Evolutionary conservation across 306 rosid species (phyloP), one percentile per base, ranked within the genome.

Genomic region (Pachyrhizus erosus): DNA sequence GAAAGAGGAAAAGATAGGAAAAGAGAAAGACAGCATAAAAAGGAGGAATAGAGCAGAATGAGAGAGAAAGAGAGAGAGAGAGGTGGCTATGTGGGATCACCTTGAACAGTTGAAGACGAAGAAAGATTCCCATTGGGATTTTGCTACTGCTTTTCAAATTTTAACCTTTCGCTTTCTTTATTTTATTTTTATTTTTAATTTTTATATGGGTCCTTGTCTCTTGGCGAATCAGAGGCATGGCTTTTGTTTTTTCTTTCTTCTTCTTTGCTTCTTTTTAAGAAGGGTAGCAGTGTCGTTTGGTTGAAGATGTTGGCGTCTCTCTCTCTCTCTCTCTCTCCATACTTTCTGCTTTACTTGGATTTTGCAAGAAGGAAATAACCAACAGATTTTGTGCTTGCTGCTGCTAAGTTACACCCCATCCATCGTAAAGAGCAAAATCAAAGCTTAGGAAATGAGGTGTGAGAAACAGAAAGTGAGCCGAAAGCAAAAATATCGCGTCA

Each of bases 121-220:
- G 82, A 75, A 89, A 93, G 97, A 92, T 92, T 94, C 96, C 91
- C 90, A 80, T 87, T 87, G 82, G 70, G 88, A 84, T 88, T 92
- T 92, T 80, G 88, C 65, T 71, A 4, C 37, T 68, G 79, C 87
- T 84, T 88, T 75, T 79, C 20, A 75, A 83, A 80, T 86, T 84
- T 74, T 45, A 82, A 79, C 73, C 89, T 87, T 87, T 89, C 73
- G 82, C 88, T 86, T 89, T 76, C 87, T 90, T 61, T 75, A 7
- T 31, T 68, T 87, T 87, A 23, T 15, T 60, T 26, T 33, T 17
- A 0, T n/a, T 66, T 66, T 66, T 66, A 34, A 34, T 15, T 81
- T 58, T 67, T 68, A 43, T n/a, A 24, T 82, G 92, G 90, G 90
- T 77, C 82, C 87, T 83, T 86, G 78, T 83, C 85, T 80, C 81